Base-by-base conservation (phyloP, 2,329 filamentous ascomycete species). In the Rhinocladiella similis region DNA sequence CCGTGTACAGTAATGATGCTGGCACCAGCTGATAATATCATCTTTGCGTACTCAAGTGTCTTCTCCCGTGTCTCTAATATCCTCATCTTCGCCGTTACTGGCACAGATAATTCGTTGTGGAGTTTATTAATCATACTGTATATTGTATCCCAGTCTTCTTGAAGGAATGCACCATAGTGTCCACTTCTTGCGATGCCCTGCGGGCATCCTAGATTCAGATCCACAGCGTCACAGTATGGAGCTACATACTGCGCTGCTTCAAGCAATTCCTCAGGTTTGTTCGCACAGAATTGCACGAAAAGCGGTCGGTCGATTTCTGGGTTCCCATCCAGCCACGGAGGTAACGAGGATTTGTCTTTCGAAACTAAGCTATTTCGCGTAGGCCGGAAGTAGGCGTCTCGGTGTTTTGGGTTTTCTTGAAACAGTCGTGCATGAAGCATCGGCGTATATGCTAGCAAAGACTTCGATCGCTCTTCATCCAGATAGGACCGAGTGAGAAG, bases 401-500 rank as follows among this genome's bases (percentile, higher is more conserved):
- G 87, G 73, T 96, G 95, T 60, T 86, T 87, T 18, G 84, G 77
- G 10, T 83, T 86, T 61, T 96, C 88, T 43, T 81, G 80, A 71
- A 95, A 99, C 63, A 97, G 81, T 53, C 92, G 89, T 2, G 94
- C 91, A 72, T 99, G 94, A 61, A 96, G 83, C 94, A 99, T 99
- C 47, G 94, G 94, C 1, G 91, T 91, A 71, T 99, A 99, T 47
- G 91, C 89, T 43, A 97, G 83, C 33, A 97, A 77, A 19, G 80
- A 81, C 53, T 80, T 78, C 45, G 84, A 82, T 52, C 86, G 79
- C 47, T 84, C 77, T 5, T 85, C 74, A 1, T 89, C 81, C 66
- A 97, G 85, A 74, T 96, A 97, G 5, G 92, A 97, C 65, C 94
- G 87, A n/a, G 90, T 90, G 63, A 99, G 86, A 81, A 97, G 87